Conservation (phyloP, 768 basidiomycete genomes). For the Gymnopilus dilepis region DNA sequence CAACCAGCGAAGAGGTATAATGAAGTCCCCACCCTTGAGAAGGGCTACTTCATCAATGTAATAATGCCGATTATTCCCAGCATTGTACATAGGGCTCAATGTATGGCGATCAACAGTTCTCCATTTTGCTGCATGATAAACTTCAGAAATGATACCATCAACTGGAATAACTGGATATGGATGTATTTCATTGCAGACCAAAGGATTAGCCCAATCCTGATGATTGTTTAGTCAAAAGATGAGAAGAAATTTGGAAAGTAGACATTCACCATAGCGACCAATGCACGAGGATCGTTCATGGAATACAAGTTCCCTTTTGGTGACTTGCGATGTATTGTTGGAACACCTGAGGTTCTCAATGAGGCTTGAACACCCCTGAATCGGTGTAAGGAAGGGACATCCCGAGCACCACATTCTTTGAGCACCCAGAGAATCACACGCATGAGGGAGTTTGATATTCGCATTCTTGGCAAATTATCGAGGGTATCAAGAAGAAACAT, state of each 20-base stretch:
- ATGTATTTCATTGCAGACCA: constrained; percentile 29
- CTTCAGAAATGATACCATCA: constrained; percentile 33
- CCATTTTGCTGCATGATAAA: constrained; percentile 38
- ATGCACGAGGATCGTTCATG: constrained; percentile 32
- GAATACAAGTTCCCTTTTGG: constrained; percentile 35
- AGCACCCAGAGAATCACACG: constrained; percentile 26
- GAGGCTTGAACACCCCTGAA: constrained; percentile 22
- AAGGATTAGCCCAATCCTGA: constrained; percentile 39
- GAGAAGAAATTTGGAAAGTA: not conserved
- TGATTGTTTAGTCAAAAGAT: not conserved
- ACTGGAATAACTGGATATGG: constrained; percentile 35
- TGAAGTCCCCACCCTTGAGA: constrained; percentile 16
- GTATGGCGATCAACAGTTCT: constrained; percentile 27
- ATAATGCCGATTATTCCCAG: constrained; percentile 15
- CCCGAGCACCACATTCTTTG: constrained; percentile 16
- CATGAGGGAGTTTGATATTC: constrained; percentile 22
- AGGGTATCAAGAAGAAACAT: constrained; percentile 26
- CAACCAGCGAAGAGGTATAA: constrained; percentile 32
- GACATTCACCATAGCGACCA: constrained; percentile 32
- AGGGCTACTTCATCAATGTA: constrained; percentile 23
- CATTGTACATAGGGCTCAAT: constrained; percentile 33
- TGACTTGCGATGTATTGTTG: constrained; percentile 27
- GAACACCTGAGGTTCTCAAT: constrained; percentile 23
- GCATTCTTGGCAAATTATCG: constrained; percentile 26
- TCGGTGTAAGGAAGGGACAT: constrained; percentile 21